Evolutionary conservation across 495 filamentous ascomycete species (phyloP).

Genomic region (Penicillium chermesinum): DNA sequence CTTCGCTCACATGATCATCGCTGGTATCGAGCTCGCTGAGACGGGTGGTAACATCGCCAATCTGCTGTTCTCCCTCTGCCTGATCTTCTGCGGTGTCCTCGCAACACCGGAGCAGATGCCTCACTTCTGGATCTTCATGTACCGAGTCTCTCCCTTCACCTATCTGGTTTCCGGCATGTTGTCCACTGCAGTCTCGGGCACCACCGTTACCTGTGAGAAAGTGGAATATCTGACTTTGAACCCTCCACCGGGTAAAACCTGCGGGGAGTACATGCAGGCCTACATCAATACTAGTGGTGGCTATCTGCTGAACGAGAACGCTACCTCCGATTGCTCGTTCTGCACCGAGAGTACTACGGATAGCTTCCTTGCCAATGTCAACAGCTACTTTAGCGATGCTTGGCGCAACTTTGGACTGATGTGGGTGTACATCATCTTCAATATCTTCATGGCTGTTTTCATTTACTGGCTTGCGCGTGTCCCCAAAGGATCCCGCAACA

Average conservation of each 20-base stretch:
- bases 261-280: conserved; percentile 48
- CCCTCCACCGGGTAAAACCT: conserved; percentile 48
- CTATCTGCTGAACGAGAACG: conserved; percentile 47
- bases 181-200: conserved; percentile 56
- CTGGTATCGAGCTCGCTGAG: conserved; percentile 57
- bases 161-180: conserved; percentile 65
- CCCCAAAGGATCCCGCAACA: conserved; percentile 47
- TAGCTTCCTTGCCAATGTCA: conserved; percentile 48
- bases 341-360: conserved; percentile 60
- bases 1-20: conserved; percentile 62
- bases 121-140: conserved; percentile 81
- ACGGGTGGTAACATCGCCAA: conserved; percentile 59
- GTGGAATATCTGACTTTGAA: conserved; percentile 54
- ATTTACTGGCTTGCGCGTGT: conserved; percentile 79
- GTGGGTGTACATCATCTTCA: conserved; percentile 66
- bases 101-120: conserved; percentile 57
- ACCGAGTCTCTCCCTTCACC: conserved; percentile 68
- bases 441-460: conserved; percentile 60
- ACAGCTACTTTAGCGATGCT: conserved; percentile 51
- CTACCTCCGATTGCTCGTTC: conserved; percentile 54
- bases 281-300: conserved; percentile 51
- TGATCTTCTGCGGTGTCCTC: conserved; percentile 64
- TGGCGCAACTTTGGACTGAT: conserved; percentile 71
- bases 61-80: conserved; percentile 56
- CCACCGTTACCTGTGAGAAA: conserved; percentile 48